Base-by-base conservation (phyloP, 2,329 filamentous ascomycete species). In the Penicillium sp. region DNA sequence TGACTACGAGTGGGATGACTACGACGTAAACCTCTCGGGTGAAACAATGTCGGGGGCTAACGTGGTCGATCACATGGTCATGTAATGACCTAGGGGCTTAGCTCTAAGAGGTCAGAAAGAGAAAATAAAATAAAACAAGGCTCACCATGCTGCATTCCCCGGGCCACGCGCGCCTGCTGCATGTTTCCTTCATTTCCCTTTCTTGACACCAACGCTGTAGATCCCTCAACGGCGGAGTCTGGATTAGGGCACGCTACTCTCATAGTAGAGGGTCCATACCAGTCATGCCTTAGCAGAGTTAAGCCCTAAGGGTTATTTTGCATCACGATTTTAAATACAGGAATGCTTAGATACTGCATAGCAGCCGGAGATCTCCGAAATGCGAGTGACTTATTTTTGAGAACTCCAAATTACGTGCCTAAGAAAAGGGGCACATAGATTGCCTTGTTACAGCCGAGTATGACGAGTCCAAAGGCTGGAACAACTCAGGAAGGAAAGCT, bases 21-120 rank as follows among this genome's bases (percentile, higher is more conserved):
- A 21, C 47, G 27, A 36, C 34, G 15, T 46, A 45, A 53, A 15
- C 41, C n/a, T 54, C 52, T 34, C 50, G 43, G 43, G 33, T 65
- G 63, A 64, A 66, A 65, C 63, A 61, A 58, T 49, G 57, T 59
- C 60, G 61, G 63, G 39, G 53, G 50, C 53, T 51, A 66, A 65
- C 64, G 64, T 66, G 63, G 63, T 56, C 50, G 59, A 61, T 66
- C 64, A 62, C 64, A 66, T 66, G 64, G 54, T 60, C 44, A 51
- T 54, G 52, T 56, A 59, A 44, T 53, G 48, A 38, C 25, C 38
- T 27, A 57, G 52, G 45, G 50, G 43, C 31, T 40, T 34, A 6
- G 49, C 29, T 55, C 25, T 52, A 36, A 50, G 48, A 21, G n/a
- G 27, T 44, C 46, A 31, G 31, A 50, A 25, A 33, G 40, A 19